Conservation (phyloP, 1,284 basidiomycete genomes). For the Ganoderma sinense region DNA sequence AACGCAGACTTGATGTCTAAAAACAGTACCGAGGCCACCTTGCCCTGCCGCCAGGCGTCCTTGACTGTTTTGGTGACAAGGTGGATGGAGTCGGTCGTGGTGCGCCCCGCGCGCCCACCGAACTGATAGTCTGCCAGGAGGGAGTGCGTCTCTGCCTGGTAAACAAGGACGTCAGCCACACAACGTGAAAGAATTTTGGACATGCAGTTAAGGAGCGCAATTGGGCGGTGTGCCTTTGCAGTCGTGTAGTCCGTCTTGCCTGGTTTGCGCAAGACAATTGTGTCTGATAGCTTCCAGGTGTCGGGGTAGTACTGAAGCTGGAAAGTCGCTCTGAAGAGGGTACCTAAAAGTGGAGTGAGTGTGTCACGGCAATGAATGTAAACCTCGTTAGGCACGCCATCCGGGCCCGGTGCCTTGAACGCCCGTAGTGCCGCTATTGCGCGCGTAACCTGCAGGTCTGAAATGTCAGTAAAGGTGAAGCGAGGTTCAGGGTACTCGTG, state of each 20-base stretch:
- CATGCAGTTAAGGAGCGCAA: conserved; percentile 46
- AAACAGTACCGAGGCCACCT: conserved; percentile 44
- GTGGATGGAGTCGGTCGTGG: conserved; percentile 48
- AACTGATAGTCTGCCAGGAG: conserved; percentile 42
- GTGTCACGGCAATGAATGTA: conserved; percentile 36
- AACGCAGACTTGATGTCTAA: conserved; percentile 51
- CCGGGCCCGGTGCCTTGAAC: conserved; percentile 47
- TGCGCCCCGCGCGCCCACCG: conserved; percentile 43
- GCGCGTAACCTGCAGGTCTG: conserved; percentile 31
- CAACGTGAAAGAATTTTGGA: conserved; percentile 43
- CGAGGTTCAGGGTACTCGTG: conserved; percentile 35
- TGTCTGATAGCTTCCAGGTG: conserved; percentile 41
- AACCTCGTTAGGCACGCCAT: conserved; percentile 46
- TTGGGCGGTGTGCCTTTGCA: conserved; percentile 48
- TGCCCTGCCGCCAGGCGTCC: conserved; percentile 41
- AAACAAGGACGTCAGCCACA: conserved; percentile 34
- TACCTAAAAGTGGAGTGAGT: conserved; percentile 32
- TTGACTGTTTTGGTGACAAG: conserved; percentile 40
- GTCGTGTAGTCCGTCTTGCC: conserved; percentile 44
- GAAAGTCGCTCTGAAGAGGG: conserved; percentile 41
- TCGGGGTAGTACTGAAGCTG: conserved; percentile 38
- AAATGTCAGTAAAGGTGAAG: conserved; percentile 33
- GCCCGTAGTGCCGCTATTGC: conserved; percentile 28
- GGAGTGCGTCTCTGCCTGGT: conserved; percentile 31
- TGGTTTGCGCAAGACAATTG: conserved; percentile 48